A percentile compares a stretch with the other conserved stretches of the same genome.
Conservation (phyloP, 352 stramenopile genomes). For the Globisporangium paddicum region DNA sequence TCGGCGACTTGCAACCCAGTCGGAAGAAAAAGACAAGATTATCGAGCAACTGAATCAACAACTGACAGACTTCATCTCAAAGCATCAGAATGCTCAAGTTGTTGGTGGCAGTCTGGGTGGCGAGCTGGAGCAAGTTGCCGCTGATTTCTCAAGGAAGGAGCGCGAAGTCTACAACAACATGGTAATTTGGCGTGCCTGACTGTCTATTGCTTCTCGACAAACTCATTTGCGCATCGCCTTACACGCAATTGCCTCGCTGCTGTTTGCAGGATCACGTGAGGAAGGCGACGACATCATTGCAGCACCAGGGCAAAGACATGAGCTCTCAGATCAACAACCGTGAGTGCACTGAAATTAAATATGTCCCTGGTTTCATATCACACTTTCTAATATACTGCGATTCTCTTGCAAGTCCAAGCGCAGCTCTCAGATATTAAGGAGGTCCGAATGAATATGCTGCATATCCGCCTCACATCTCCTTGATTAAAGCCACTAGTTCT, state of each 20-base stretch:
- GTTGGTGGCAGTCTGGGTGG: neutral
- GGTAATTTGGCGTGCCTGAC: neutral
- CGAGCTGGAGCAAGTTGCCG: constrained; percentile 8
- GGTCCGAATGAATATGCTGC: neutral
- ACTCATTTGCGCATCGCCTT: too few species aligned
- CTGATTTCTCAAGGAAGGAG: constrained; percentile 11
- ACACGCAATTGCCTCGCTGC: neutral
- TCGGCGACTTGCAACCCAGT: neutral
- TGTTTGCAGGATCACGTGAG: constrained; percentile 16
- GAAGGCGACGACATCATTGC: constrained; percentile 10
- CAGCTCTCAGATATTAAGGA: constrained; percentile 8
- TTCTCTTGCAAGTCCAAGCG: neutral
- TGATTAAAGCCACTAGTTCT: too few species aligned
- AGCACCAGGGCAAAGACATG: constrained; percentile 13
- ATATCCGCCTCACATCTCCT: neutral
- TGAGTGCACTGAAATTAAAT: constrained; percentile 6
- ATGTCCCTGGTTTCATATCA: neutral
- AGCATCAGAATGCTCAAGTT: too few species aligned
- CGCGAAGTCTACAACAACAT: constrained; percentile 16
- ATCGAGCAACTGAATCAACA: constrained; percentile 9
- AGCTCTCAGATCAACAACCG: constrained; percentile 15
- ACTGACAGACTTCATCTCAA: neutral
- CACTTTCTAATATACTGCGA: too few species aligned
- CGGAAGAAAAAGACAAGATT: constrained; percentile 1
- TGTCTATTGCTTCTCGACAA: neutral